Evolutionary conservation across 2,329 filamentous ascomycete species (phyloP).

Genomic region (Colletotrichum sojae): DNA sequence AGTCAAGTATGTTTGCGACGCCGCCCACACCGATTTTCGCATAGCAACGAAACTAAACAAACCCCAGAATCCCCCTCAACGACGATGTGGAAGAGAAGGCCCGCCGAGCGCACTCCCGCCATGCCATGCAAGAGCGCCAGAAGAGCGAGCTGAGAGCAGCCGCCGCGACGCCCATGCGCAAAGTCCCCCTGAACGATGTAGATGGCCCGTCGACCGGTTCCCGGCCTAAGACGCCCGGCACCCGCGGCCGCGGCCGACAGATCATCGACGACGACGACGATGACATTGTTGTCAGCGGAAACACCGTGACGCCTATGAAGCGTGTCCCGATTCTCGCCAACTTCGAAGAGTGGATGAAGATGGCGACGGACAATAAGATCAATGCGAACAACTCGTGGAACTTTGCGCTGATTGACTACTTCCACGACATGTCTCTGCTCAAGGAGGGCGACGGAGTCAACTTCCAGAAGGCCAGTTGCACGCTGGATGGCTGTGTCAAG

Average conservation of each 20-base stretch:
- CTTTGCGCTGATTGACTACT: slow-evolving; percentile 99
- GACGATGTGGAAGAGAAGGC: slow-evolving; percentile 96
- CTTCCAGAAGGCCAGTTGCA: slow-evolving; percentile 98
- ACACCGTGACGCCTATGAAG: slow-evolving; percentile 93
- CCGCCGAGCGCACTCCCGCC: slow-evolving; percentile 86
- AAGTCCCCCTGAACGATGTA: slow-evolving; percentile 70
- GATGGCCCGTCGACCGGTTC: slow-evolving; percentile 71
- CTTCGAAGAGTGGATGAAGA: slow-evolving; percentile 99
- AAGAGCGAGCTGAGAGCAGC: slow-evolving; percentile 92
- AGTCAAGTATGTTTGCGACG: slow-evolving; percentile 63
- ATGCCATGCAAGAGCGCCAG: slow-evolving; percentile 89
- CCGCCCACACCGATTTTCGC: slow-evolving; percentile 20
- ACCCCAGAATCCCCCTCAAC: slow-evolving; percentile 87
- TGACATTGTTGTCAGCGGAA: slow-evolving; percentile 77
- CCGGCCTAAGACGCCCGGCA: slow-evolving; percentile 69
- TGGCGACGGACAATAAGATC: slow-evolving; percentile 99
- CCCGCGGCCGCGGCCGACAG: slow-evolving; percentile 50
- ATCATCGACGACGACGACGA: slow-evolving; percentile 69
- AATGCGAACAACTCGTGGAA: slow-evolving; percentile 99
- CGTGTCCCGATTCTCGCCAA: slow-evolving; percentile 95
- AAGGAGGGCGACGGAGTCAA: slow-evolving; percentile 98
- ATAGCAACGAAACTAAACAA: slow-evolving; percentile 40
- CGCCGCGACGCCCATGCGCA: slow-evolving; percentile 76
- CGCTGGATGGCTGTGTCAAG: slow-evolving; percentile 97
- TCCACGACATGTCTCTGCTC: slow-evolving; percentile 97